These are phyloP conservation scores for Gardenia jasminoides DNA, from an alignment of 257 asterid species.

Conservation along the genomic window DNA sequence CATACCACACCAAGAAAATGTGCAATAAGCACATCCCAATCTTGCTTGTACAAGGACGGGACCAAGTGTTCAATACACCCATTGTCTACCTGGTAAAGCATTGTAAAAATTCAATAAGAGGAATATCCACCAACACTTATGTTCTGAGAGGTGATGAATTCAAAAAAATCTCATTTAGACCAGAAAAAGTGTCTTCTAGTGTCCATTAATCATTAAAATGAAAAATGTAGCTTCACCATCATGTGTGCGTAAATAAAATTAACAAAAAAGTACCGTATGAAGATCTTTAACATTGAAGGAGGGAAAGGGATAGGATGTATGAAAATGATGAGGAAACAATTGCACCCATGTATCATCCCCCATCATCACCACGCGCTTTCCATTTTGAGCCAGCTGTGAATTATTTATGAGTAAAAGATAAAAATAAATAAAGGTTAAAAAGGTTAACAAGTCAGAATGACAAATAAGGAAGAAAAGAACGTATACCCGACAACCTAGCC, in stretches of 20 bases:
- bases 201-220: not conserved
- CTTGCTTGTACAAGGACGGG: constrained; percentile 66
- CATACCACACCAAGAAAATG: constrained; percentile 98
- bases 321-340: constrained; percentile 82
- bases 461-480: constrained; percentile 2
- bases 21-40: constrained; percentile 94
- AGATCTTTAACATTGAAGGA: constrained; percentile 97
- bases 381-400: constrained; percentile 75
- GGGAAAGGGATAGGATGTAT: constrained; percentile 74
- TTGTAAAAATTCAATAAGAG: constrained; percentile 16
- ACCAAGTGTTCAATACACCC: constrained; percentile 81
- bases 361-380: constrained; percentile 94
- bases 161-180: not conserved
- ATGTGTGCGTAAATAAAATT: not conserved
- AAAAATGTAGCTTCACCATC: not conserved
- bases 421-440: not conserved
- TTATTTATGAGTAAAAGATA: not conserved
- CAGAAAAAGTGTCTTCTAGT: not conserved
- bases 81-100: constrained; percentile 69
- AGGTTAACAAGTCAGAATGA: constrained; percentile 6
- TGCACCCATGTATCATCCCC: constrained; percentile 99
- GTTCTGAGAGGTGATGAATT: not conserved
- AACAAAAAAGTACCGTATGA: constrained; percentile 51
- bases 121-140: not conserved
- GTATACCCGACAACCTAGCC: not conserved